Evolutionary conservation across 2,329 filamentous ascomycete genomes (phyloP).

Genomic region (Ophiocordyceps camponoti-saundersi): DNA sequence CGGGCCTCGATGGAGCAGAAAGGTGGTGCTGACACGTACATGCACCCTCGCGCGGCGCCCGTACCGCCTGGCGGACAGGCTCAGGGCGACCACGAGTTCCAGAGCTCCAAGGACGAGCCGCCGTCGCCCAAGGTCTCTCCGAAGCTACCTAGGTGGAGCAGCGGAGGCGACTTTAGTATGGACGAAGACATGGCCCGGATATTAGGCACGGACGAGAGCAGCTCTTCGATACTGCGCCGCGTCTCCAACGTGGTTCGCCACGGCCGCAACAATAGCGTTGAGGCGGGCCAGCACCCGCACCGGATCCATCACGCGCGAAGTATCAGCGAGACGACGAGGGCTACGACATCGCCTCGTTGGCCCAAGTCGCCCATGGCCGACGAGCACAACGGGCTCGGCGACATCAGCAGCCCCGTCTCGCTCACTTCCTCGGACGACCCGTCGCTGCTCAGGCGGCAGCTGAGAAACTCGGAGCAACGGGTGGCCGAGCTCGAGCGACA

Average conservation of each 20-base stretch:
- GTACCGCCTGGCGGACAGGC: constrained; percentile 24
- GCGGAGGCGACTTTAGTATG: constrained; percentile 77
- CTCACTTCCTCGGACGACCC: constrained; percentile 49
- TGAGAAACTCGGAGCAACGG: constrained; percentile 65
- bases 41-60: constrained; percentile 39
- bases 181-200: constrained; percentile 93
- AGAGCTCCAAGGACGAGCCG: constrained; percentile 23
- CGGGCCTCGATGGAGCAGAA: constrained; percentile 9
- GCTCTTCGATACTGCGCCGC: constrained; percentile 66
- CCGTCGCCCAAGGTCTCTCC: constrained; percentile 39
- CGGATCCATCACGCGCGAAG: constrained; percentile 39
- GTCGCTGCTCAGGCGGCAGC: constrained; percentile 51
- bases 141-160: constrained; percentile 56
- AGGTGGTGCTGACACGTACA: constrained; percentile 29
- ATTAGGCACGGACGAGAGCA: constrained; percentile 58
- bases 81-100: constrained; percentile 30
- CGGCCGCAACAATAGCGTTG: constrained; percentile 72
- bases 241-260: constrained; percentile 92
- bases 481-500: constrained; percentile 79
- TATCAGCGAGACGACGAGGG: constrained; percentile 49
- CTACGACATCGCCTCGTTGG: constrained; percentile 50
- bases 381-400: constrained; percentile 30
- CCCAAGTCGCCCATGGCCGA: constrained; percentile 49
- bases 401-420: constrained; percentile 58
- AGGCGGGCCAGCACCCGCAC: constrained; percentile 26